Base-by-base conservation (phyloP, 257 asterid genomes). In the Solanum lignicaule region DNA sequence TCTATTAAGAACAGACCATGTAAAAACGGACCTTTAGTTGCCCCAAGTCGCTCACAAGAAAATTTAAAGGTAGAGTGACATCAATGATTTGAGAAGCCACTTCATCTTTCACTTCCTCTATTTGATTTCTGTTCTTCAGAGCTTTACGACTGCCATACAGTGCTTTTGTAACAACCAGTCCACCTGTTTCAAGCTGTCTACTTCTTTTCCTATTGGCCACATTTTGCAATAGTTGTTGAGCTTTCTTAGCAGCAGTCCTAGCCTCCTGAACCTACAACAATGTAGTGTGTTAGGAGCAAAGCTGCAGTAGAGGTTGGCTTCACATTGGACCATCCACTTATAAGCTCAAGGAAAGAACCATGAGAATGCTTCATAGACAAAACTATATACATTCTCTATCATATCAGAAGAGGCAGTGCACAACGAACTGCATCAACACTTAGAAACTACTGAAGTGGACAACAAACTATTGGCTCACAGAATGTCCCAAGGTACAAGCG, bases 11-110 rank as follows among this genome's bases (percentile, higher is more conserved):
- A 82, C 25, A 16, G 43, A 2, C 31, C 15, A 82, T 18, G 21
- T 18, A 29, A 81, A 52, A 20, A 82, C 12, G 12, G 84, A 97
- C 99, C 99, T 97, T 97, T 88, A 96, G 98, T 87, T 93, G 92
- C 88, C 98, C 98, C 20, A 97, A 89, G 46, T 95, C 98, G 29
- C 89, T 94, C 86, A 97, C 95, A 41, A 97, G 95, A 91, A 97
- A 97, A 90, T 95, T 97, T 39, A 97, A 92, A 46, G 99, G 98
- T 87, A 94, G 36, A 85, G 98, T 93, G 86, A 97, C 98, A 88
- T 97, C 99, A 4, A 94, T 65, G 89, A 94, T 90, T 90, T 94
- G 95, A 65, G 96, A 94, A 86, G 91, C 91, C 78, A 88, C 88
- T 83, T 86, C 95, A 86, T 95, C 95, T 82, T 87, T 90, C 84